Percentiles rank a stretch among this genome's conserved stretches.
Evolutionary conservation across 2,329 filamentous ascomycete genomes (phyloP).

Genomic region (Botrytis byssoidea): DNA sequence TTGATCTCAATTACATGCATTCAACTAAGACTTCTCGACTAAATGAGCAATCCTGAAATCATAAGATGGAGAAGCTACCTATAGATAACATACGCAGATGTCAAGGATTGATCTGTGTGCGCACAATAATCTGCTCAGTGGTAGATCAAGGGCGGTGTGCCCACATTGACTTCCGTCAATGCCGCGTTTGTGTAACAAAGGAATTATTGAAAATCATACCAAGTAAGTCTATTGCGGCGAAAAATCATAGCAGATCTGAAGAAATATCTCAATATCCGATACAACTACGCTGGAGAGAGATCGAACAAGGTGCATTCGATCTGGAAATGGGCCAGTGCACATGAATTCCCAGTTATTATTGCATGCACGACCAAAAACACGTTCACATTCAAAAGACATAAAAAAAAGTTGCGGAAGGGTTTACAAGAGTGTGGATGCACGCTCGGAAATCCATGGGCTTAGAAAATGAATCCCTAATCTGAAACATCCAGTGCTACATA

Average conservation of each 20-base stretch:
- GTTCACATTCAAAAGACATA: not conserved
- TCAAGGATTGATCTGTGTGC: not conserved
- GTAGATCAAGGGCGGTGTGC: not conserved
- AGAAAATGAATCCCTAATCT: rapidly evolving
- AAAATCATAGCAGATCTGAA: not conserved
- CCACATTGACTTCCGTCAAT: not conserved
- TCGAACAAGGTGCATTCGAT: not conserved
- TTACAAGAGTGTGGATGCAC: not conserved
- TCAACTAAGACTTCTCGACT: not conserved
- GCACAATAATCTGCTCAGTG: not conserved
- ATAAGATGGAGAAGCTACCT: not conserved
- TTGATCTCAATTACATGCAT: not conserved
- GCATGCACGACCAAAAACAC: not conserved
- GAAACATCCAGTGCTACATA: not conserved
- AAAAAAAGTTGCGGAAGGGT: not conserved
- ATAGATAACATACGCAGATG: not conserved
- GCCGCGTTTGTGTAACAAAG: not conserved
- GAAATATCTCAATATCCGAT: not conserved
- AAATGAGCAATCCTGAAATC: not conserved
- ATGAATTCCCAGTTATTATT: not conserved
- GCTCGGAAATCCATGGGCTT: not conserved
- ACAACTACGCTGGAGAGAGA: not conserved
- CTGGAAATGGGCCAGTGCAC: not conserved
- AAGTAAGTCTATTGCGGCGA: not conserved
- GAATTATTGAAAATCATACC: not conserved